Evolutionary conservation across 139 green algal genomes (phyloP), one percentile per base, ranked within the genome.

Genomic region (Micractinium conductrix): DNA sequence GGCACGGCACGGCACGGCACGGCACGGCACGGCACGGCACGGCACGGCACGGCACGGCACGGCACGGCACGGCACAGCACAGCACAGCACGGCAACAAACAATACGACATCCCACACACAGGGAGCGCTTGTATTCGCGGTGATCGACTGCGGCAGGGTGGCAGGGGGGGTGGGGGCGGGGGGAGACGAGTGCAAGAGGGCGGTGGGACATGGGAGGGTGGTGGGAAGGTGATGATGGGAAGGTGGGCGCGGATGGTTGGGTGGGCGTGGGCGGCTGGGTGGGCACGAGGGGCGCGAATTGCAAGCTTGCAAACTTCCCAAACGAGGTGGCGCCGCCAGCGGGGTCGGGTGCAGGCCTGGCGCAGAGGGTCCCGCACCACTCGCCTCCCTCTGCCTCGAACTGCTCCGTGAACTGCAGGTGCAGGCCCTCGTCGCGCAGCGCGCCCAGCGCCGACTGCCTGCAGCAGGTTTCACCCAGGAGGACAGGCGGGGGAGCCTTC

Each of bases 101-200:
- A 10, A 30, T 35, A 30, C 21, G 17, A 38, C 69, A 75, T 67
- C 80, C 80, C 8, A 62, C 40, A 42, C 84, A 87, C 28, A 87
- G 78, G 2, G 68, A 67, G 69, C 83, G 83, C 50, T 63, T 71
- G 70, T 87, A 87, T 53, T 83, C 50, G 14, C 44, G 45, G 69
- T 87, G 69, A 14, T 87, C 83, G 1, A 87, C 55, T 70, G 53
- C 74, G 21, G 50, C 22, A 8, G 24, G 2, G 26, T 17, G 71
- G 9, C 21, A 19, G 62, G 6, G 10, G 28, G 62, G 19, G 55
- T 14, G 55, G 55, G 55, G 14, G 55, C 4, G 14, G 48, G 48
- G 48, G 48, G 10, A 58, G 12, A 58, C 48, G 48, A 10, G 14
- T 10, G 10, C 48, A 58, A 58, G 48, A 10, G 14, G 14, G 14